Evolutionary conservation across 345 rosid species (phyloP).

Genomic region (Eucalyptus dawsonii): DNA sequence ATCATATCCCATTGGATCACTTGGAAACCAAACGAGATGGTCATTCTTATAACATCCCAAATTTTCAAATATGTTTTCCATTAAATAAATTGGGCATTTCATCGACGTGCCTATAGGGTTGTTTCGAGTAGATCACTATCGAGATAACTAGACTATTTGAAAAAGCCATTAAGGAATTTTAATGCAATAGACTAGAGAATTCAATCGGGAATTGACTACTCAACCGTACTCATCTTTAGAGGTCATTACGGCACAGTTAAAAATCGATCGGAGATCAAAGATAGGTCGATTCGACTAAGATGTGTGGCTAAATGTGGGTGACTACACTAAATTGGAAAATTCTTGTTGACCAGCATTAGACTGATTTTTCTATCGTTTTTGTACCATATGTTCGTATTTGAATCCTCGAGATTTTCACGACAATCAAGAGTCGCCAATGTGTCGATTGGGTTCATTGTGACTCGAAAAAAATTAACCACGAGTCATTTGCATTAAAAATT

Average conservation of each 20-base stretch:
- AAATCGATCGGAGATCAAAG: accelerated
- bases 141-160: accelerated
- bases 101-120: accelerated
- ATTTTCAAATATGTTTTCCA: too few relatives aligned
- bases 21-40: accelerated
- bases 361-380: too few relatives aligned
- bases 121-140: accelerated
- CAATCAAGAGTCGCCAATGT: accelerated
- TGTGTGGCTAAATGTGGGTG: too few relatives aligned
- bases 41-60: too few relatives aligned
- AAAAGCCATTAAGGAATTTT: too few relatives aligned
- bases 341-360: accelerated
- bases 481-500: too few relatives aligned
- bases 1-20: too few relatives aligned
- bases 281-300: accelerated
- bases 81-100: too few relatives aligned
- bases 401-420: accelerated
- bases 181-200: too few relatives aligned
- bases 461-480: accelerated
- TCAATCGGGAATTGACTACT: accelerated
- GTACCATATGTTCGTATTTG: too few relatives aligned
- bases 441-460: accelerated
- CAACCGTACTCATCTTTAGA: accelerated
- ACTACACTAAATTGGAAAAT: too few relatives aligned
- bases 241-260: too few relatives aligned